A percentile compares a stretch with the other conserved stretches of the same genome.
Evolutionary conservation across 108 stramenopile genomes (phyloP).

Genomic region (Skeletonema costatum): DNA sequence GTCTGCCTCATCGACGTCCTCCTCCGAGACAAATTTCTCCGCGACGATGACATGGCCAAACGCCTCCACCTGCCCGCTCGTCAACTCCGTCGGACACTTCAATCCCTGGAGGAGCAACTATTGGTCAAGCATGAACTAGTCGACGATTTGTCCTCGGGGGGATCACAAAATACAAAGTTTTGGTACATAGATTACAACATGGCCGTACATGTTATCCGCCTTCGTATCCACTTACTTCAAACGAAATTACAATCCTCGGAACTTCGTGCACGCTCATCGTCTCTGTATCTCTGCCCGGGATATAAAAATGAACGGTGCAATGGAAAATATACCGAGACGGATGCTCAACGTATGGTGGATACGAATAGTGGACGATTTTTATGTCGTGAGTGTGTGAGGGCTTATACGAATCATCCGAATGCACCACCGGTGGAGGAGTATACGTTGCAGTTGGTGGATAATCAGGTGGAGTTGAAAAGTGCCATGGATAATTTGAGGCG

Average conservation of each 20-base stretch:
- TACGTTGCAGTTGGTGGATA: conserved; percentile 79
- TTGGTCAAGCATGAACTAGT: conserved; percentile 87
- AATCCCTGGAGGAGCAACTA: conserved; percentile 83
- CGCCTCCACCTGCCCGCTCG: conserved; percentile 76
- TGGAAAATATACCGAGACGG: conserved; percentile 83
- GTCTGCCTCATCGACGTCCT: conserved; percentile 87
- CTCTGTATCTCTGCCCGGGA: conserved; percentile 85
- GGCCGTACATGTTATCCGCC: conserved; percentile 87
- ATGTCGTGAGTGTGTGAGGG: conserved; percentile 78
- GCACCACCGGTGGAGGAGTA: conserved; percentile 62
- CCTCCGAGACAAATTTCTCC: conserved; percentile 87
- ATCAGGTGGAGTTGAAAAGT: conserved; percentile 67
- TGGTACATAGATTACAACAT: conserved; percentile 82
- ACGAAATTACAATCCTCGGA: conserved; percentile 76
- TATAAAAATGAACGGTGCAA: conserved; percentile 78
- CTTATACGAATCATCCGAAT: conserved; percentile 71
- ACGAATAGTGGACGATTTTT: conserved; percentile 74
- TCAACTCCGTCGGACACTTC: conserved; percentile 76
- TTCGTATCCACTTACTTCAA: conserved; percentile 76
- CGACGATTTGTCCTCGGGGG: conserved; percentile 87
- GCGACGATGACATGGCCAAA: conserved; percentile 92
- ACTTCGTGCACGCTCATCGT: conserved; percentile 65
- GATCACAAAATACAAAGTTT: conserved; percentile 84
- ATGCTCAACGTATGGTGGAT: conserved; percentile 85
- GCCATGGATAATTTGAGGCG: conserved; percentile 83